These are phyloP conservation scores for Malassezia psittaci DNA, from an alignment of 1,284 basidiomycete genomes.

Conservation along the genomic window DNA sequence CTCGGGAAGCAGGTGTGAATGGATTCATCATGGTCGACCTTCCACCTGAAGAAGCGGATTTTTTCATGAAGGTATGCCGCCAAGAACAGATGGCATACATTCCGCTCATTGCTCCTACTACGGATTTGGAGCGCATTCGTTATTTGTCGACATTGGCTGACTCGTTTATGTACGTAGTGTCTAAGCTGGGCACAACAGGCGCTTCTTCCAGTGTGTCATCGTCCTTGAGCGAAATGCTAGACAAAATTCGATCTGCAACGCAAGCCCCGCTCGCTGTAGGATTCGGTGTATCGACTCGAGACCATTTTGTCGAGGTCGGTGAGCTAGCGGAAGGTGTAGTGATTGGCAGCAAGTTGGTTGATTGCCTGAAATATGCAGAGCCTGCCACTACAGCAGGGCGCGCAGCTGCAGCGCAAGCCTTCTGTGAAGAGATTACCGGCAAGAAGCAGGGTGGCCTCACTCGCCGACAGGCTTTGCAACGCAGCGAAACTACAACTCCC, in stretches of 20 bases:
- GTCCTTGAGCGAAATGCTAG: constrained; percentile 43
- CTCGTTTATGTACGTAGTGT: constrained; percentile 81
- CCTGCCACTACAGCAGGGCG: constrained; percentile 45
- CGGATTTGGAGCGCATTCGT: constrained; percentile 71
- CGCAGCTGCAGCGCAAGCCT: constrained; percentile 52
- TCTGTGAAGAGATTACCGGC: constrained; percentile 57
- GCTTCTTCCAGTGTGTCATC: constrained; percentile 62
- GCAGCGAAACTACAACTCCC: neutral
- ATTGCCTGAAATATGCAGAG: constrained; percentile 59
- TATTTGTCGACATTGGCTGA: constrained; percentile 88
- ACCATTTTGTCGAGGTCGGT: constrained; percentile 82
- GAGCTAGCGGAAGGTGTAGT: constrained; percentile 76
- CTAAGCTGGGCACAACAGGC: constrained; percentile 92
- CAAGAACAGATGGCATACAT: constrained; percentile 83
- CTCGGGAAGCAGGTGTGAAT: constrained; percentile 77
- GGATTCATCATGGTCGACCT: constrained; percentile 97
- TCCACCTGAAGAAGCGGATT: constrained; percentile 87
- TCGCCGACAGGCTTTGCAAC: constrained; percentile 12
- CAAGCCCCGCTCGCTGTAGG: constrained; percentile 82
- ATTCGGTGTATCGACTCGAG: constrained; percentile 86
- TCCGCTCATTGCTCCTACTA: constrained; percentile 89
- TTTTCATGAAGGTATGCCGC: constrained; percentile 78
- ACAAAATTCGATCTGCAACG: constrained; percentile 50
- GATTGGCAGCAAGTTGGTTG: constrained; percentile 75
- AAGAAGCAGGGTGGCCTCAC: constrained; percentile 34